Evolutionary conservation across 176 grass and related monocot species (phyloP), one percentile per base, ranked within the genome.

Genomic region (Rhipidocladum racemiflorum): DNA sequence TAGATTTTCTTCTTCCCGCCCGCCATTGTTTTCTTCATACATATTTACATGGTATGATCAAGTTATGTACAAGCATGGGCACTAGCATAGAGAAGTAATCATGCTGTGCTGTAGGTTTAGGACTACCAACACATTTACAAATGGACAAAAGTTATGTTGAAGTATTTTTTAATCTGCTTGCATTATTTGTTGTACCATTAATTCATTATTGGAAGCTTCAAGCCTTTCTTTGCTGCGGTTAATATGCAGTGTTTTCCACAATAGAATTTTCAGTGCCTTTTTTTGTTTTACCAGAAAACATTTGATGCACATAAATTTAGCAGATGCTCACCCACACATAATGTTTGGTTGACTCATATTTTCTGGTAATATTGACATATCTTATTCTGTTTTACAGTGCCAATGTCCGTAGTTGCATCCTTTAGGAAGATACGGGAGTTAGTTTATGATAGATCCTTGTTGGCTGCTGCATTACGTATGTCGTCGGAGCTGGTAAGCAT

Each of bases 341-440:
- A 60, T 70, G 28, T 74, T 59, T 14, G 56, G 1, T 66, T 55
- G 7, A 38, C 48, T 54, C 42, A 3, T 13, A 13, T 66, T 74
- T 67, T 74, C 61, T 81, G 38, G 6, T 79, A 65, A 9, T 53
- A 65, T 54, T 80, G 45, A 73, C 50, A 49, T 61, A 29, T 29
- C 13, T 61, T 61, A 32, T 86, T 79, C 35, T 78, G 11, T 83
- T 85, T 81, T 45, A 29, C 87, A 99, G 97, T 99, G 77, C 97
- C 97, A 63, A 95, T 99, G 74, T 78, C 89, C 61, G 86, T 95
- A 57, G 88, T 99, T 79, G 91, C 97, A 65, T 79, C 69, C 70
- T 99, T 99, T 88, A 91, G 92, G 87, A 99, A 96, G 90, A 92
- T 99, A 48, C 89, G 92, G 65, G 91, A 94, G 65, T 27, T 93